These are phyloP conservation scores for Trametes meyenii DNA, from an alignment of 768 basidiomycete genomes.

Conservation along the genomic window DNA sequence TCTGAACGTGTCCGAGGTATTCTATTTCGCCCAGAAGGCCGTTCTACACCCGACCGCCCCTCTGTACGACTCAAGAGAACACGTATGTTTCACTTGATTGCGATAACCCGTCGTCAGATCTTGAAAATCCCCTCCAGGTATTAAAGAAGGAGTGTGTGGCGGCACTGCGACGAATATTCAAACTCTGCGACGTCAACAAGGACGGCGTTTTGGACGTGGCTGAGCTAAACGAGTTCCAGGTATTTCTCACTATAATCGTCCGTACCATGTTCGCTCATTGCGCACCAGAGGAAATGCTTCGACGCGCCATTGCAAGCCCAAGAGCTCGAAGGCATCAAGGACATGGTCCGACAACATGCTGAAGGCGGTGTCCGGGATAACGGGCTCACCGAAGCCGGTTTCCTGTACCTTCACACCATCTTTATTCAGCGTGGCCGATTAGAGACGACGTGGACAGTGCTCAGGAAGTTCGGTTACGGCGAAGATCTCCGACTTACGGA, in stretches of 20 bases:
- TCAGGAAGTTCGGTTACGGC: constrained; percentile 94
- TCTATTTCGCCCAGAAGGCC: constrained; percentile 98
- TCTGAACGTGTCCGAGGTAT: constrained; percentile 93
- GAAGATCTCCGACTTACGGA: constrained; percentile 92
- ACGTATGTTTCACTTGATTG: constrained; percentile 52
- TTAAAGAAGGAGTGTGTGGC: constrained; percentile 90
- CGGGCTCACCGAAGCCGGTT: constrained; percentile 91
- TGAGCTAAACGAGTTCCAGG: constrained; percentile 97
- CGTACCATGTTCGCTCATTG: neutral
- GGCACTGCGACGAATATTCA: constrained; percentile 93
- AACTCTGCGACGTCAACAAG: constrained; percentile 92
- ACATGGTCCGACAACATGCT: constrained; percentile 82
- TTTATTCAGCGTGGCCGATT: constrained; percentile 95
- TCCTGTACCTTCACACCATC: constrained; percentile 91
- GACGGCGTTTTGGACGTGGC: constrained; percentile 88
- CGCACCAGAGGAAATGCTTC: constrained; percentile 85
- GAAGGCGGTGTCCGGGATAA: constrained; percentile 73
- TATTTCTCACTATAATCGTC: constrained; percentile 31
- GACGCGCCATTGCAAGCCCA: constrained; percentile 88
- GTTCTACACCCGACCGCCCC: constrained; percentile 97
- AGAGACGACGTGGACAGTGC: constrained; percentile 97
- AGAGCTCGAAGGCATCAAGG: constrained; percentile 95
- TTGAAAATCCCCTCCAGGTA: constrained; percentile 50
- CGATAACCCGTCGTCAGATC: neutral
- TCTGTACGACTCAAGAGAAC: constrained; percentile 93